phyloP scores from a whole-genome alignment of 345 rosid genomes.

The Garcia nutans region DNA sequence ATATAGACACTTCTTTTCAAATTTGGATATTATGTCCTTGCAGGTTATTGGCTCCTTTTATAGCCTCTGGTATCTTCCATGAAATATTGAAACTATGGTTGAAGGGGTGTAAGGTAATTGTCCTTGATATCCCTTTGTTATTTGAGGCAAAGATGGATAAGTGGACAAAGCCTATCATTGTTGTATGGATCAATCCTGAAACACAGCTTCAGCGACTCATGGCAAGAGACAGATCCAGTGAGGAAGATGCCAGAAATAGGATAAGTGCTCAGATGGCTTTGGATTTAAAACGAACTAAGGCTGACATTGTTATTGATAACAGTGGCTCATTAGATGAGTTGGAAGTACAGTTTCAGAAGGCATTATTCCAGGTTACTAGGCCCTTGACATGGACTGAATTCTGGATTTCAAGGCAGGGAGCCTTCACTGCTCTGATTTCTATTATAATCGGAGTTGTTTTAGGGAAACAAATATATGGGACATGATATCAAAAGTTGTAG shows the following conservation, averaged over 20 bases:
- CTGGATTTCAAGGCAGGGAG: slow-evolving; percentile 75
- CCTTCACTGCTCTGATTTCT: slow-evolving; percentile 46
- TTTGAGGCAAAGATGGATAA: slow-evolving; percentile 80
- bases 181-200: slow-evolving; percentile 69
- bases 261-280: slow-evolving; percentile 73
- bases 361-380: slow-evolving; percentile 41
- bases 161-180: slow-evolving; percentile 79
- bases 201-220: slow-evolving; percentile 67
- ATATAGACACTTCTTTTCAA: not conserved
- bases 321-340: slow-evolving; percentile 63
- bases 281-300: slow-evolving; percentile 58
- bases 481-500: not conserved
- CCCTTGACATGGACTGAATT: slow-evolving; percentile 64
- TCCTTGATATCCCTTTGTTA: slow-evolving; percentile 72
- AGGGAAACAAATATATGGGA: slow-evolving; percentile 32
- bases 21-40: slow-evolving; percentile 16
- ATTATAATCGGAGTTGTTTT: slow-evolving; percentile 40
- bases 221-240: slow-evolving; percentile 56
- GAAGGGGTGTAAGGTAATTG: slow-evolving; percentile 58
- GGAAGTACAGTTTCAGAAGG: slow-evolving; percentile 49
- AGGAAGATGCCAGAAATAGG: slow-evolving; percentile 77
- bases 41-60: slow-evolving; percentile 69
- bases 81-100: slow-evolving; percentile 69
- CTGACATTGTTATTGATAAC: slow-evolving; percentile 77
- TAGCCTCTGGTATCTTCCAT: slow-evolving; percentile 61